Conservation (phyloP, 1,284 basidiomycete species). For the Athelia sp. region DNA sequence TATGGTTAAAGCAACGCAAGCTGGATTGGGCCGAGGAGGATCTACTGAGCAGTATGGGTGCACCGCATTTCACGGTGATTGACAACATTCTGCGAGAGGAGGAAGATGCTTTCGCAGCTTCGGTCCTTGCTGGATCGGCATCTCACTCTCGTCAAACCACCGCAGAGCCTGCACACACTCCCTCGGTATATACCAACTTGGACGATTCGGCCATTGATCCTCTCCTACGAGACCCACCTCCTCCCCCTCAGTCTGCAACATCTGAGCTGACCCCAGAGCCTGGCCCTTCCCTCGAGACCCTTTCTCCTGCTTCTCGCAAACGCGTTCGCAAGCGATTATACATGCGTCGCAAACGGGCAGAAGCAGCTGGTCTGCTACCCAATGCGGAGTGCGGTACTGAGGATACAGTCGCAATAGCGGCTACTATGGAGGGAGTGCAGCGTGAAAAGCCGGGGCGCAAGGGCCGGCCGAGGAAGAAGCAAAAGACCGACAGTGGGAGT, state of each 20-base stretch:
- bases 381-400: not conserved
- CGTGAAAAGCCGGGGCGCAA: slow-evolving; percentile 44
- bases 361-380: slow-evolving; percentile 28
- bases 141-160: slow-evolving; percentile 2
- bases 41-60: slow-evolving; percentile 29
- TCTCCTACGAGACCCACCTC: slow-evolving; percentile 9
- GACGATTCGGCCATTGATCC: slow-evolving; percentile 23
- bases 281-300: slow-evolving; percentile 13
- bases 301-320: slow-evolving; percentile 52
- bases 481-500: slow-evolving; percentile 5
- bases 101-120: slow-evolving; percentile 19
- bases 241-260: not conserved
- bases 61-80: slow-evolving; percentile 35
- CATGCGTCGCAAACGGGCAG: slow-evolving; percentile 68
- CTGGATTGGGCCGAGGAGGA: slow-evolving; percentile 31
- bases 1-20: slow-evolving; percentile 20
- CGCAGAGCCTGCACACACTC: not conserved
- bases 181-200: slow-evolving; percentile 6
- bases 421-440: slow-evolving; percentile 24
- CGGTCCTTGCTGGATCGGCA: slow-evolving; percentile 1
- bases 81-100: slow-evolving; percentile 40
- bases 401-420: slow-evolving; percentile 8
- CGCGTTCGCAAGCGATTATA: slow-evolving; percentile 58
- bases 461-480: slow-evolving; percentile 10
- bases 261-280: slow-evolving; percentile 8